These are phyloP conservation scores for Talaromyces verruculosus DNA, from an alignment of 2,329 filamentous ascomycete genomes.

Conservation along the genomic window DNA sequence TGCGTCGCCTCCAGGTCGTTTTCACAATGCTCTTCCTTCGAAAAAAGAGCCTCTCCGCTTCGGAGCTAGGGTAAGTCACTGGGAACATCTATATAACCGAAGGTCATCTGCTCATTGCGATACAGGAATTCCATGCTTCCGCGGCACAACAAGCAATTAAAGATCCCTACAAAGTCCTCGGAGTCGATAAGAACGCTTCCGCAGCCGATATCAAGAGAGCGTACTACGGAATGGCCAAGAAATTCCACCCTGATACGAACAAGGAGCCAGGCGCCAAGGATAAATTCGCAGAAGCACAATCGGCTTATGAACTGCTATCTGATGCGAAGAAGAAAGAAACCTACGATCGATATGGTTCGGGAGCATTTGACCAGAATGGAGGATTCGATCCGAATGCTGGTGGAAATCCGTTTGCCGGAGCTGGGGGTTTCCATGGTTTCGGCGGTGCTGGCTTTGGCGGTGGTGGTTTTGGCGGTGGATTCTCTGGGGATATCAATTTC, in stretches of 20 bases:
- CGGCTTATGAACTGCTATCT: slow-evolving; percentile 88
- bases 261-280: slow-evolving; percentile 93
- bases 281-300: slow-evolving; percentile 88
- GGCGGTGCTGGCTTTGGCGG: slow-evolving; percentile 54
- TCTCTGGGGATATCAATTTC: slow-evolving; percentile 85
- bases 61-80: slow-evolving; percentile 33
- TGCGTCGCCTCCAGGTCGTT: slow-evolving; percentile 30
- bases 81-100: not conserved
- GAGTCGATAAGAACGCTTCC: slow-evolving; percentile 78
- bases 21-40: slow-evolving; percentile 29
- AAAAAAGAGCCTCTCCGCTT: slow-evolving; percentile 28
- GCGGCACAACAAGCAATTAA: slow-evolving; percentile 66
- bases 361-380: slow-evolving; percentile 65
- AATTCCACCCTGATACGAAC: slow-evolving; percentile 97
- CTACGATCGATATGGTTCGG: slow-evolving; percentile 85
- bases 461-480: slow-evolving; percentile 55
- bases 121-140: slow-evolving; percentile 46
- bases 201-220: slow-evolving; percentile 93
- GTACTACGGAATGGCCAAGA: slow-evolving; percentile 96
- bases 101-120: not conserved
- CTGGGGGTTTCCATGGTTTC: slow-evolving; percentile 62
- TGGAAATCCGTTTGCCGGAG: slow-evolving; percentile 56
- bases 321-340: slow-evolving; percentile 91
- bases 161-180: slow-evolving; percentile 85
- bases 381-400: slow-evolving; percentile 75